Base-by-base conservation (phyloP, 1,284 basidiomycete genomes). In the Ustilago xerochloae region DNA sequence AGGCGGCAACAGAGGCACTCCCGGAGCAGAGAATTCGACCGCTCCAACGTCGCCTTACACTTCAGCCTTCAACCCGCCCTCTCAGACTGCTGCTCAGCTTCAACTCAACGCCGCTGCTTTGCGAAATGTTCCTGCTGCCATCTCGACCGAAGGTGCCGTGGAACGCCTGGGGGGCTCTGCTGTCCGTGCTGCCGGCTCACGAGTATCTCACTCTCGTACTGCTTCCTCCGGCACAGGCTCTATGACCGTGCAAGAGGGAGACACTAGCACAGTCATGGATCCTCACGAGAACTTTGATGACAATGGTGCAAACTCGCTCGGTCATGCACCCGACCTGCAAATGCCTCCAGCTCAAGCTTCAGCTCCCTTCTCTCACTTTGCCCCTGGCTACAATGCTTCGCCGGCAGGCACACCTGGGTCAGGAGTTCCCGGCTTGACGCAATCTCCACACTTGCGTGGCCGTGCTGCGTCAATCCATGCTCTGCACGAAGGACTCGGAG, bases 321-420 rank as follows among this genome's bases (percentile, higher is more conserved):
- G 54, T 8, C 63, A 64, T 28, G 69, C 69, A 8, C 75, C 66
- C 6, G 75, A 79, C 18, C 55, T 81, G 1, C 68, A 70, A 26
- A 78, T 81, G 62, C 78, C 79, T 24, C 72, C 77, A 28, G 76
- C 79, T 9, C 76, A 80, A 46, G 78, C 72, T 12, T 18, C 65
- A 1, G 78, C 76, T 3, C 78, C 79, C 39, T 81, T 81, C 45
- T 55, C 71, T 4, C 65, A 80, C 51, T 77, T 78, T 55, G 41
- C 59, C 7, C 64, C 63, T 1, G 46, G 54, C 41, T 49, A 61
- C 47, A 46, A 61, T 6, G 41, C 56, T 10, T 63, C 65, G 15
- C 43, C 63, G 7, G 57, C 61, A 4, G 74, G 55, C 1, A 74
- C 62, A 8, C 58, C 71, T 5, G 7, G 51, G 22, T 59, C 66